Evolutionary conservation across 106 monocot species (phyloP).

Genomic region (Allium fistulosum): DNA sequence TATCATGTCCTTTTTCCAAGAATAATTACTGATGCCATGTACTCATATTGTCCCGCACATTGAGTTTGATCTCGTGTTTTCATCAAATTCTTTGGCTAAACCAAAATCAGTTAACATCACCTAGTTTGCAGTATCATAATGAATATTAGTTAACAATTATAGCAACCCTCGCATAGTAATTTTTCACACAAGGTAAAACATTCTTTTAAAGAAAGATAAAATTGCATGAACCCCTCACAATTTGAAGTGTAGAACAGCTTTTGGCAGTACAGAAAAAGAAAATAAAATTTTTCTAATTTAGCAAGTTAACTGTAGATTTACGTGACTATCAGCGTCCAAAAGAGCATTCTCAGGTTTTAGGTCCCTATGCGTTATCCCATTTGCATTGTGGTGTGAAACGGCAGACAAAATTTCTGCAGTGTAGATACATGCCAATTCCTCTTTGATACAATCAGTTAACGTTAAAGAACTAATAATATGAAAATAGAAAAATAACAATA

Average conservation of each 20-base stretch:
- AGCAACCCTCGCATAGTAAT: not conserved
- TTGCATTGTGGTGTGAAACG: constrained; percentile 92
- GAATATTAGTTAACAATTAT: not conserved
- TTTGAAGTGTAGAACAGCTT: too few relatives aligned
- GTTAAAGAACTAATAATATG: not conserved
- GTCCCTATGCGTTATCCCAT: constrained; percentile 97
- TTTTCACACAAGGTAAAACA: not conserved
- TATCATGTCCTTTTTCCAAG: constrained; percentile 85
- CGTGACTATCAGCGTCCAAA: constrained; percentile 94
- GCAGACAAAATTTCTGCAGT: constrained; percentile 96
- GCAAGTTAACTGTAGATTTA: constrained; percentile 1
- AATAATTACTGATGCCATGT: constrained; percentile 97
- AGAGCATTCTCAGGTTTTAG: constrained; percentile 98
- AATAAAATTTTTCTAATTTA: too few relatives aligned
- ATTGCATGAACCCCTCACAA: too few relatives aligned
- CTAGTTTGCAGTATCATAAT: constrained; percentile 13
- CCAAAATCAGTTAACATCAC: constrained; percentile 98
- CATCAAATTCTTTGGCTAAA: constrained; percentile 74
- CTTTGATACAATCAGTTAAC: constrained; percentile 31
- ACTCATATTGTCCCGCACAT: constrained; percentile 93
- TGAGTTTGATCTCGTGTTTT: constrained; percentile 39
- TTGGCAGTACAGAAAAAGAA: too few relatives aligned
- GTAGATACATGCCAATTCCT: constrained; percentile 95
- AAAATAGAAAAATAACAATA: not conserved
- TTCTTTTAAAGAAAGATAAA: not conserved